Evolutionary conservation across 176 grass and related monocot genomes (phyloP), one percentile per base, ranked within the genome.

Genomic region (Phoenix dactylifera): DNA sequence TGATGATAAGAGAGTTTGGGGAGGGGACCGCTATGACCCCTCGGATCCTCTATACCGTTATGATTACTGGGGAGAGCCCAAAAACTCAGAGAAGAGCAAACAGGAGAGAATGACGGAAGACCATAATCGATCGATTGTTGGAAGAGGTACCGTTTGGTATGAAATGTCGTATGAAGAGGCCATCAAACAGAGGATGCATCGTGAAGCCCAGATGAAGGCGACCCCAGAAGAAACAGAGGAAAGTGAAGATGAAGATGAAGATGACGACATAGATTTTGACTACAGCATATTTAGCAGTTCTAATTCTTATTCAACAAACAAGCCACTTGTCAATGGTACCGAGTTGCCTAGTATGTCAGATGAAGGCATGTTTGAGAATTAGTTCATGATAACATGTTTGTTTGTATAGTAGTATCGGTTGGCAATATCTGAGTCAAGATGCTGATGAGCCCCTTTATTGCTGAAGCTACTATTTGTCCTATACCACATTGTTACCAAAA

Each of bases 251-350:
- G 74, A 83, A 25, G 84, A 79, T 12, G 83, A 85, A 4, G 81
- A 91, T 0, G 87, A 91, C 0, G 87, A 18, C 22, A 88, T 97
- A 39, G 87, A 97, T 62, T 80, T 88, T 18, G 83, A 90, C 67
- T 82, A 75, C 24, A 61, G 68, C 5, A 72, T 72, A 55, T 55
- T 72, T 62, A 59, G 19, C 16, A 51, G 24, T 17, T 63, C 70
- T 23, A 73, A 48, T 55, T 51, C 70, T 2, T 23, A 23, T 25
- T 55, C 55, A 4, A n/a, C 59, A 44, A 53, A 52, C 26, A 73
- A 72, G 19, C 70, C 70, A 4, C 1, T 73, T 24, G 70, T 73
- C 26, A 73, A 73, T 73, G 70, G 70, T 2, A 63, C 70, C 0
- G 59, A 72, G 19, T 73, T 59, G 49, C 70, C 59, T 17, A 63